Evolutionary conservation across 2,329 filamentous ascomycete genomes (phyloP).

Genomic region (Metarhizium guizhouense): DNA sequence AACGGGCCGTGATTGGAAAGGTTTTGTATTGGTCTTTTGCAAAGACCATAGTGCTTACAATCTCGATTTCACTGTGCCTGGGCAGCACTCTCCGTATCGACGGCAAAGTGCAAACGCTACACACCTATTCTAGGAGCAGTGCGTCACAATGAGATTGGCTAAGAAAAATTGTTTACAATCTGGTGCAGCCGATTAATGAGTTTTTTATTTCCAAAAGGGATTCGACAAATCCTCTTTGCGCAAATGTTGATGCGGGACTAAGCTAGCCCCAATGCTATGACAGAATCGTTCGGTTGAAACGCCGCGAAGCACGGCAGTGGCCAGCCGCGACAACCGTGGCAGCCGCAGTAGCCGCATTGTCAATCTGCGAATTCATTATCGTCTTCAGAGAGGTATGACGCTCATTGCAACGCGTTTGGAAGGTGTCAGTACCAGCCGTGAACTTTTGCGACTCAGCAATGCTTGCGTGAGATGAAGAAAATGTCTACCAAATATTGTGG

Average conservation of each 20-base stretch:
- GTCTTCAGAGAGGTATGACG: neutral
- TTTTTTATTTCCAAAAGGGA: too few species aligned
- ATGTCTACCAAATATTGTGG: too few species aligned
- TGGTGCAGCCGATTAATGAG: too few species aligned
- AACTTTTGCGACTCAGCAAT: neutral
- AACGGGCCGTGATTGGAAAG: neutral
- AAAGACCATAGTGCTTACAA: neutral
- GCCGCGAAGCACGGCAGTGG: too few species aligned
- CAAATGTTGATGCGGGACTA: too few species aligned
- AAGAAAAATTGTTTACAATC: too few species aligned
- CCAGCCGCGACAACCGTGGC: neutral
- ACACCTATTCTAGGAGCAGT: too few species aligned
- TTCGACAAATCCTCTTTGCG: too few species aligned
- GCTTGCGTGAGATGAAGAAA: neutral
- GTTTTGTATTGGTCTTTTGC: neutral
- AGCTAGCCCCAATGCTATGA: too few species aligned
- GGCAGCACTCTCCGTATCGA: neutral
- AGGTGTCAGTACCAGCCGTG: neutral
- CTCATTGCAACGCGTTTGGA: neutral
- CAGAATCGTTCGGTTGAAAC: too few species aligned
- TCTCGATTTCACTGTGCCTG: neutral
- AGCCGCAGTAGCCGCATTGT: neutral
- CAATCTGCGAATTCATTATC: neutral
- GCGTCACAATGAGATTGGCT: too few species aligned
- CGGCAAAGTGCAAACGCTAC: neutral